Conservation (phyloP, 164 flowering plant species). For the Tetrastigma voinierianum region DNA sequence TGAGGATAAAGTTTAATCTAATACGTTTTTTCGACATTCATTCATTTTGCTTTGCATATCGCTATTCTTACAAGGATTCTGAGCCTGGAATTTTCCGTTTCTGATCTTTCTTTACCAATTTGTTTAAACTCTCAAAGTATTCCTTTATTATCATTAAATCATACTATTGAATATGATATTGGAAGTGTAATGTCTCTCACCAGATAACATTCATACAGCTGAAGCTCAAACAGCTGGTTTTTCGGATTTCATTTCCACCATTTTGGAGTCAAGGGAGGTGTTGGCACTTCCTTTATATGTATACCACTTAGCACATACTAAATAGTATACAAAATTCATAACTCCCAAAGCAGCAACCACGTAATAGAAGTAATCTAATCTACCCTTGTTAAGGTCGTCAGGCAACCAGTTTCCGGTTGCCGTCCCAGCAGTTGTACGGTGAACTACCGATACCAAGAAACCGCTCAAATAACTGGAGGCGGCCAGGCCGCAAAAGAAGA, state of each 20-base stretch:
- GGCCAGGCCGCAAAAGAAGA: conserved; percentile 39
- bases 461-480: conserved; percentile 41
- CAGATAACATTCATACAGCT: too few relatives aligned
- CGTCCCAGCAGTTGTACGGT: conserved; percentile 26
- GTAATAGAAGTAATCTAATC: conserved; percentile 45
- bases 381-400: conserved; percentile 47
- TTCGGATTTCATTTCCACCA: conserved; percentile 9
- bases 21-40: too few relatives aligned
- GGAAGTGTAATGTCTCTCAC: too few relatives aligned
- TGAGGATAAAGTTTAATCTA: too few relatives aligned
- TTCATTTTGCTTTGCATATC: too few relatives aligned
- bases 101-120: too few relatives aligned
- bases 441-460: conserved; percentile 40
- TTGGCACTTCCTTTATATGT: conserved; percentile 38
- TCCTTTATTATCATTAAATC: too few relatives aligned
- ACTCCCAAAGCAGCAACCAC: conserved; percentile 31
- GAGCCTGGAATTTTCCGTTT: too few relatives aligned
- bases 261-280: conserved; percentile 1
- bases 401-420: conserved; percentile 41
- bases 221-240: conserved; percentile 13
- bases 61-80: too few relatives aligned
- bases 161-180: too few relatives aligned
- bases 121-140: too few relatives aligned
- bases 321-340: conserved; percentile 35
- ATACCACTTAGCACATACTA: conserved; percentile 39